Evolutionary conservation across 306 rosid species (phyloP).

Genomic region (Corylus heterophylla): DNA sequence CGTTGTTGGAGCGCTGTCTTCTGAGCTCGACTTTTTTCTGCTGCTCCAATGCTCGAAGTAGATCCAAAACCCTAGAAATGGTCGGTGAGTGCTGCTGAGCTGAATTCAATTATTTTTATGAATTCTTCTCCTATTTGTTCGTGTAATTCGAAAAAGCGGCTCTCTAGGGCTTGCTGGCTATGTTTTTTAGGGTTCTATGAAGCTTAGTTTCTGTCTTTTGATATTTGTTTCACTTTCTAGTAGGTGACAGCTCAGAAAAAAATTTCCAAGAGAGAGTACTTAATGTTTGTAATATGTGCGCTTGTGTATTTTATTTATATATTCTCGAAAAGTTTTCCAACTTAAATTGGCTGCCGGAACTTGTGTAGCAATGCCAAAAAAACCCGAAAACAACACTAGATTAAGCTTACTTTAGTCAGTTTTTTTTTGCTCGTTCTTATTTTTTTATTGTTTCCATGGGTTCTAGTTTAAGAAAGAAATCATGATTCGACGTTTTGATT

Average conservation of each 20-base stretch:
- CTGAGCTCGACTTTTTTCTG: conserved; percentile 19
- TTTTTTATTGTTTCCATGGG: neutral
- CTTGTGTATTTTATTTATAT: neutral
- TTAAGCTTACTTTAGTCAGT: neutral
- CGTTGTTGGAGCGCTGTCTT: neutral
- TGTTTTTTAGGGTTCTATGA: neutral
- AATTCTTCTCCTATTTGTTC: neutral
- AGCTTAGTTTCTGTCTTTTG: no score
- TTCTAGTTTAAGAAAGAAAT: neutral
- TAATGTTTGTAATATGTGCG: neutral
- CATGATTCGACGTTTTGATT: neutral
- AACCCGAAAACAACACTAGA: neutral
- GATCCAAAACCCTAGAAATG: conserved; percentile 20
- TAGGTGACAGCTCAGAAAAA: neutral
- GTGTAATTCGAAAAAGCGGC: neutral
- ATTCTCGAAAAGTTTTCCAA: neutral
- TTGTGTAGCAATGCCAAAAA: neutral
- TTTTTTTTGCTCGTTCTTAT: neutral
- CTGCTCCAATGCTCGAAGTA: neutral
- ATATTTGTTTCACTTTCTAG: neutral
- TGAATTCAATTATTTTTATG: neutral
- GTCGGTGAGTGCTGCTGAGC: conserved; percentile 17
- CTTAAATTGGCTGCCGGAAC: neutral
- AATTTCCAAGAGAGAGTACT: neutral
- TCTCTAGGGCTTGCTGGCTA: neutral